phyloP scores from a whole-genome alignment of 306 rosid genomes.

The Begonia peltatifolia region DNA sequence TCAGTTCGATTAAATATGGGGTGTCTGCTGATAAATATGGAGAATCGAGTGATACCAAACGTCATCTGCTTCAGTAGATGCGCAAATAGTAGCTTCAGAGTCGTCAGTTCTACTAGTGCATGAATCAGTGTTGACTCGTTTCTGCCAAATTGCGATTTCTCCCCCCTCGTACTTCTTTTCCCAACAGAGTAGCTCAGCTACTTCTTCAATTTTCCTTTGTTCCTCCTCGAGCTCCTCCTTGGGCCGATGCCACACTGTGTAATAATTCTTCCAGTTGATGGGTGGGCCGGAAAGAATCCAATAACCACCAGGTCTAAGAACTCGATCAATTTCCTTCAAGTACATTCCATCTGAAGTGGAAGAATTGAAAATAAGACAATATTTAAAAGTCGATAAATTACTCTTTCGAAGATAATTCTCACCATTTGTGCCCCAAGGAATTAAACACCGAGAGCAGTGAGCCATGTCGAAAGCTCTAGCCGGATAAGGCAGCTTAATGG shows the following conservation, averaged over 20 bases:
- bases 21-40: no score
- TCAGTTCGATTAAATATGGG: no score
- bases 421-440: constrained; percentile 44
- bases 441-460: constrained; percentile 56
- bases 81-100: neutral
- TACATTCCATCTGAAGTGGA: constrained; percentile 31
- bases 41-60: neutral
- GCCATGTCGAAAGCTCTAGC: constrained; percentile 48
- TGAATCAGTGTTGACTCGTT: constrained; percentile 2
- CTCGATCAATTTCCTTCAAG: constrained; percentile 36
- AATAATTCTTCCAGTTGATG: constrained; percentile 40
- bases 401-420: neutral
- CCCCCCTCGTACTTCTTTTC: constrained; percentile 37
- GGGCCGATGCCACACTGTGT: constrained; percentile 22
- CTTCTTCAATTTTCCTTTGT: constrained; percentile 30
- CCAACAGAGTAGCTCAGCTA: constrained; percentile 39
- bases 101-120: neutral
- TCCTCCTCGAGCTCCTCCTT: constrained; percentile 23
- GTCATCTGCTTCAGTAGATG: neutral
- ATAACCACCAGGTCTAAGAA: constrained; percentile 47
- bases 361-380: neutral
- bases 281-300: constrained; percentile 63
- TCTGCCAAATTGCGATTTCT: constrained; percentile 27
- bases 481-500: constrained; percentile 38
- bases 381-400: neutral